These are phyloP conservation scores for Phytophthora colocasiae DNA, from an alignment of 352 stramenopile genomes.

Conservation along the genomic window DNA sequence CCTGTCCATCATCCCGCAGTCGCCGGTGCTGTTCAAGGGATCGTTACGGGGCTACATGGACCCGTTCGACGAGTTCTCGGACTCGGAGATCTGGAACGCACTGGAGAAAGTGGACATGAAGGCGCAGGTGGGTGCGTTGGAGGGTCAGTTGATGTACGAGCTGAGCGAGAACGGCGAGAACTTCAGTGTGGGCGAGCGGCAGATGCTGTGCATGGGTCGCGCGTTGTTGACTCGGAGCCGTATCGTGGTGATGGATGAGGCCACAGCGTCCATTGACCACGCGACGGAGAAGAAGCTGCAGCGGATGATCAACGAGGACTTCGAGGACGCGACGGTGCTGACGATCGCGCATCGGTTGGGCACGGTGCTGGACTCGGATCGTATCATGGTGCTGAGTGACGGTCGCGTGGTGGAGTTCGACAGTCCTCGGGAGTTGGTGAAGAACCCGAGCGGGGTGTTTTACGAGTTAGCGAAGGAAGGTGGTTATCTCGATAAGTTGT, in stretches of 20 bases:
- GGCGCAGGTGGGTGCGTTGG: conserved; percentile 5
- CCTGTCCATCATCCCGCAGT: conserved; percentile 48
- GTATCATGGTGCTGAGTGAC: conserved; percentile 83
- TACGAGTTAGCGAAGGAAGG: conserved; percentile 16
- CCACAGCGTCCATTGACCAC: too few species aligned
- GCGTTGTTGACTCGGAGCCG: too few species aligned
- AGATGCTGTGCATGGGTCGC: too few species aligned
- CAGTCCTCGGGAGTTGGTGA: conserved; percentile 53
- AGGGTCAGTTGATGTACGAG: not conserved
- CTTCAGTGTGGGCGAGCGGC: too few species aligned
- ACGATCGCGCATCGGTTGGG: conserved; percentile 94
- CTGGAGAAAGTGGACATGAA: conserved; percentile 3
- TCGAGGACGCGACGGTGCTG: conserved; percentile 82
- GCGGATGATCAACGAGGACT: too few species aligned
- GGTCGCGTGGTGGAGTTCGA: conserved; percentile 89
- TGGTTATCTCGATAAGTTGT: not conserved
- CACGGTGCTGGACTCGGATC: conserved; percentile 47
- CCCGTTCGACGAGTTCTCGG: conserved; percentile 80
- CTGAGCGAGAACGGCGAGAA: not conserved
- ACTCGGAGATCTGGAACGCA: conserved; percentile 38
- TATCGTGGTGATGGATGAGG: too few species aligned
- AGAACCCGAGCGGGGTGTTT: conserved; percentile 63
- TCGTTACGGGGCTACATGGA: conserved; percentile 90
- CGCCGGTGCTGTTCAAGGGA: conserved; percentile 32
- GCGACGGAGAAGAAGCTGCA: too few species aligned